Conservation (phyloP, 257 asterid genomes). For the Nicotiana paniculata region DNA sequence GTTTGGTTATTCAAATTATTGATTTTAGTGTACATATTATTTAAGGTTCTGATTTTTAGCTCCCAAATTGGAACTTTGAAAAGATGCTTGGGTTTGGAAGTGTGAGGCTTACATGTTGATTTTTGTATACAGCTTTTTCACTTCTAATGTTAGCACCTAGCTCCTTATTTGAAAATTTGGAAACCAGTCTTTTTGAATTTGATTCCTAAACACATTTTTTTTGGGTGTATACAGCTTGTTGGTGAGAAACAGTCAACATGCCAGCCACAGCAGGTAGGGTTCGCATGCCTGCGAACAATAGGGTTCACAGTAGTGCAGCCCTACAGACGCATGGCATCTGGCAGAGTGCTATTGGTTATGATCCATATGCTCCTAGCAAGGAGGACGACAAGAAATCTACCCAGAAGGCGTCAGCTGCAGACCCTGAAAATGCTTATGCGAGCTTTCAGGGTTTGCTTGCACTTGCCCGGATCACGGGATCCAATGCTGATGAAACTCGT, state of each 20-base stretch:
- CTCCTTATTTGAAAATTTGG: background rate
- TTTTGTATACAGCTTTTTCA: background rate
- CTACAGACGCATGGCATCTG: slow-evolving; percentile 98
- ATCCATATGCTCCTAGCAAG: slow-evolving; percentile 87
- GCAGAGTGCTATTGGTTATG: slow-evolving; percentile 99
- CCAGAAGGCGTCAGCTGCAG: slow-evolving; percentile 34
- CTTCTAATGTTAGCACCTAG: background rate
- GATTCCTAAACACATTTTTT: background rate
- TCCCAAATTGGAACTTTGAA: background rate
- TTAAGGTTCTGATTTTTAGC: background rate
- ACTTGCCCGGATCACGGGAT: slow-evolving; percentile 77
- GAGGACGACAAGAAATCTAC: slow-evolving; percentile 52
- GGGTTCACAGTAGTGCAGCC: slow-evolving; percentile 99
- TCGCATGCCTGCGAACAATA: slow-evolving; percentile 99
- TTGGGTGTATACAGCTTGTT: background rate
- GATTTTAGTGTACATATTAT: background rate
- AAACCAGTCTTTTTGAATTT: background rate
- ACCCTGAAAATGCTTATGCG: slow-evolving; percentile 73
- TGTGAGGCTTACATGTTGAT: background rate
- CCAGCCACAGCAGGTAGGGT: slow-evolving; percentile 99
- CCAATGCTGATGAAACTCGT: slow-evolving; percentile 84
- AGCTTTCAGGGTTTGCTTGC: slow-evolving; percentile 91
- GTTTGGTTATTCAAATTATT: background rate
- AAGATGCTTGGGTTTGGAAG: background rate
- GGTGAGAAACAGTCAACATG: slow-evolving; percentile 38